phyloP scores from a whole-genome alignment of 1,284 basidiomycete species.

The Malassezia globosa region DNA sequence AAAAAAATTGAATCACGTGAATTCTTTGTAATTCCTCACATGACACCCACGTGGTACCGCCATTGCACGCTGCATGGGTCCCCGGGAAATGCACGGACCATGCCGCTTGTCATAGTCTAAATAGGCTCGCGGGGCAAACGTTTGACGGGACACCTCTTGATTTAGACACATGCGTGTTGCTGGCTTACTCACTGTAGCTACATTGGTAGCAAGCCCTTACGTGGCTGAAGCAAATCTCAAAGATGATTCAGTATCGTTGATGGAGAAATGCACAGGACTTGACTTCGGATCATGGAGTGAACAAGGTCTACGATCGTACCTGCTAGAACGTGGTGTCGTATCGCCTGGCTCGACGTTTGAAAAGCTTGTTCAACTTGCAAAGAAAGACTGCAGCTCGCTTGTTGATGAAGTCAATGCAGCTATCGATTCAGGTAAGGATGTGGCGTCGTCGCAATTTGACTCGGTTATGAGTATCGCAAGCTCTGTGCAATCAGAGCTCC shows the following conservation, averaged over 20 bases:
- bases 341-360: slow-evolving; percentile 38
- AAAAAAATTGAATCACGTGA: background rate
- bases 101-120: too few relatives aligned
- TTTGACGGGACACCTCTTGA: too few relatives aligned
- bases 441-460: slow-evolving; percentile 8
- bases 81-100: too few relatives aligned
- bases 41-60: background rate
- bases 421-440: slow-evolving; percentile 23
- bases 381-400: slow-evolving; percentile 36
- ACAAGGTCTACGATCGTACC: slow-evolving; percentile 38
- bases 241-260: too few relatives aligned
- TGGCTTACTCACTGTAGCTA: background rate
- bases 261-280: slow-evolving; percentile 35
- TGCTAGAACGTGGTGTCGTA: slow-evolving; percentile 43
- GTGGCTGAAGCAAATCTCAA: slow-evolving; percentile 30
- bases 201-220: slow-evolving; percentile 25
- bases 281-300: slow-evolving; percentile 33
- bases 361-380: slow-evolving; percentile 36
- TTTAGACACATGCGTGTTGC: too few relatives aligned
- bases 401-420: slow-evolving; percentile 19
- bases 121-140: too few relatives aligned
- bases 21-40: background rate
- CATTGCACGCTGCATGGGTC: too few relatives aligned
- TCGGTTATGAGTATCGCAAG: slow-evolving; percentile 5
- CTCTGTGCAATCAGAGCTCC: background rate